A percentile compares a stretch with the other conserved stretches of the same genome.
phyloP scores from a whole-genome alignment of 768 basidiomycete genomes.

The Cystobasidium onofrii region DNA sequence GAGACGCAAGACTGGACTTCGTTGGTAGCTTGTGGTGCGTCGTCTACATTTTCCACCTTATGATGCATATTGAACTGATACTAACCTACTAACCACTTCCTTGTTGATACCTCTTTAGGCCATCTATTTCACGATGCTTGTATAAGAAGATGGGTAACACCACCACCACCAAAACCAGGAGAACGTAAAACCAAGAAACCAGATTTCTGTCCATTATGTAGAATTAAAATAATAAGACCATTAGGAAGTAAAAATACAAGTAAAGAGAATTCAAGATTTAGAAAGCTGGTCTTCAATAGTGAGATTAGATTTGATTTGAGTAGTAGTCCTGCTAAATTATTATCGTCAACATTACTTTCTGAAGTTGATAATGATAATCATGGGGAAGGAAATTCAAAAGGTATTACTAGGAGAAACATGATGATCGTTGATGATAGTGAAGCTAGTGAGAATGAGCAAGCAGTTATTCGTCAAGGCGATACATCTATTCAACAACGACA shows the following conservation, averaged over 20 bases:
- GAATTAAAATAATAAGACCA: not conserved
- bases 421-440: not conserved
- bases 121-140: constrained; percentile 15
- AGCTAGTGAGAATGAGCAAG: not conserved
- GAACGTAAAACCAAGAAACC: not conserved
- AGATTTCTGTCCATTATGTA: constrained; percentile 4
- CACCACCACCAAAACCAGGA: not conserved
- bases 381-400: not conserved
- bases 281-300: constrained; percentile 10
- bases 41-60: not conserved
- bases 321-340: constrained; percentile 8
- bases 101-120: not conserved
- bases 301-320: not conserved
- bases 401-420: not conserved
- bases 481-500: not conserved
- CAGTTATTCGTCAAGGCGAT: not conserved
- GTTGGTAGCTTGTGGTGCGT: constrained; percentile 23
- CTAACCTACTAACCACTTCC: too few relatives aligned
- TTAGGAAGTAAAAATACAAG: not conserved
- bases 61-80: too few relatives aligned
- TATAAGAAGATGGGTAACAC: constrained; percentile 1
- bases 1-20: constrained; percentile 7
- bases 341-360: not conserved
- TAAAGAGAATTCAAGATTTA: constrained; percentile 15
- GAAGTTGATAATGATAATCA: too few relatives aligned